Percentiles rank a stretch among this genome's conserved stretches.
phyloP scores from a whole-genome alignment of 768 basidiomycete genomes.

The Crucibulum laeve region DNA sequence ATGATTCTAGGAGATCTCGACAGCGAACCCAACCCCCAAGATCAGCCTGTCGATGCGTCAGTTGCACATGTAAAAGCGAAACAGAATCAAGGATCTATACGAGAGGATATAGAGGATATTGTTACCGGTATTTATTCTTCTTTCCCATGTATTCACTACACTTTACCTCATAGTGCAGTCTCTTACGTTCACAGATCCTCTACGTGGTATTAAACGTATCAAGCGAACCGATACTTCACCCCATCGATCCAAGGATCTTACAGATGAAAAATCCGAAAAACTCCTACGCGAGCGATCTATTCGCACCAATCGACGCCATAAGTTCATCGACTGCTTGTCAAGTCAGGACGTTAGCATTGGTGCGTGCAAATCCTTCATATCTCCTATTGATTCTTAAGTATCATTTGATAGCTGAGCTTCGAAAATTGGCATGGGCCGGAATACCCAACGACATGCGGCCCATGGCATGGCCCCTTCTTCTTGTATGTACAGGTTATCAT shows the following conservation, averaged over 20 bases:
- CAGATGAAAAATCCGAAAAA: constrained; percentile 48
- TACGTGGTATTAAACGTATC: constrained; percentile 45
- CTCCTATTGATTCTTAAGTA: constrained; percentile 2
- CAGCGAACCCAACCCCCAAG: constrained; percentile 34
- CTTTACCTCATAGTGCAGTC: constrained; percentile 20
- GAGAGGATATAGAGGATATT: constrained; percentile 69
- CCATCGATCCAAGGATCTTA: constrained; percentile 12
- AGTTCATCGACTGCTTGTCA: constrained; percentile 77
- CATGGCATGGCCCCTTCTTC: constrained; percentile 89
- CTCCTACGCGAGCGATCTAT: constrained; percentile 73
- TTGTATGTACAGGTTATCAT: no score
- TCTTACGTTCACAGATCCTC: constrained; percentile 44
- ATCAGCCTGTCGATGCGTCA: constrained; percentile 14
- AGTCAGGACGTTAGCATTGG: constrained; percentile 80
- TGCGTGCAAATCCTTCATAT: constrained; percentile 27
- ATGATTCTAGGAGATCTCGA: constrained; percentile 79
- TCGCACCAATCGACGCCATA: constrained; percentile 70
- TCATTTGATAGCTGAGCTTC: constrained; percentile 58
- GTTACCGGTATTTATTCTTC: constrained; percentile 58
- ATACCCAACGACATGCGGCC: constrained; percentile 86
- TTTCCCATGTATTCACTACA: constrained; percentile 5
- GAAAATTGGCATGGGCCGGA: constrained; percentile 93
- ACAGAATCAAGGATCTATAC: constrained; percentile 45
- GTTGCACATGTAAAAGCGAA: constrained; percentile 33
- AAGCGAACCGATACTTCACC: constrained; percentile 32